Evolutionary conservation across 352 stramenopile species (phyloP), one percentile per base, ranked within the genome.

Genomic region (Phytophthora niederhauseri): DNA sequence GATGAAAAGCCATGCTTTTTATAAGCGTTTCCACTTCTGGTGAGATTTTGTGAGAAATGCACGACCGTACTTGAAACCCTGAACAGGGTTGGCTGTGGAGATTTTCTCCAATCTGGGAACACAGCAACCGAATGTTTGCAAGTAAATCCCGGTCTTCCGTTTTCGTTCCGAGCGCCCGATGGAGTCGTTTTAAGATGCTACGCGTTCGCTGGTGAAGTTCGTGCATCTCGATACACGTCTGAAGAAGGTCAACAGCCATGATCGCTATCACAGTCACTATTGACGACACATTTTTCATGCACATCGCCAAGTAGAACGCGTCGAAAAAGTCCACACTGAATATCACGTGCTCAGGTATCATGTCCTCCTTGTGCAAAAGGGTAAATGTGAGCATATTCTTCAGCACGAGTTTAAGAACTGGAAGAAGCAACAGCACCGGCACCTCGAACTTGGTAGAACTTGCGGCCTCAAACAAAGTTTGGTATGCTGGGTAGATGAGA

Each of bases 271-370:
- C 26, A 15, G 46, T 15, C 1, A 41, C 20, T 24, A 20, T 56
- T 45, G 57, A 64, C 15, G 57, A 57, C 6, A 24, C 7, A 46
- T 14, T 57, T 57, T 64, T 48, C 46, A 64, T 57, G 30, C 46
- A 57, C 46, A 57, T 64, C 9, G 57, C 46, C 7, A 64, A 30
- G 14, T 64, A 57, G 9, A 64, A 45, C 2, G 57, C 57, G 36
- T 64, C 57, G 45, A 64, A 64, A 38, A 64, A 64, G 34, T 64
- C 57, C 22, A 64, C 57, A 26, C 30, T 64, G 20, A 64, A 43
- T 19, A 64, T 57, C 14, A 64, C 57, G 50, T 64, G 57, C 9
- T 64, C 57, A 11, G 57, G 57, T 31, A 64, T 64, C 30, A 48
- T 64, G 31, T 64, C 57, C 57, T 64, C 57, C 57, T 57, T 64